Evolutionary conservation across 2,329 filamentous ascomycete genomes (phyloP).

Genomic region (Amauroascus niger): DNA sequence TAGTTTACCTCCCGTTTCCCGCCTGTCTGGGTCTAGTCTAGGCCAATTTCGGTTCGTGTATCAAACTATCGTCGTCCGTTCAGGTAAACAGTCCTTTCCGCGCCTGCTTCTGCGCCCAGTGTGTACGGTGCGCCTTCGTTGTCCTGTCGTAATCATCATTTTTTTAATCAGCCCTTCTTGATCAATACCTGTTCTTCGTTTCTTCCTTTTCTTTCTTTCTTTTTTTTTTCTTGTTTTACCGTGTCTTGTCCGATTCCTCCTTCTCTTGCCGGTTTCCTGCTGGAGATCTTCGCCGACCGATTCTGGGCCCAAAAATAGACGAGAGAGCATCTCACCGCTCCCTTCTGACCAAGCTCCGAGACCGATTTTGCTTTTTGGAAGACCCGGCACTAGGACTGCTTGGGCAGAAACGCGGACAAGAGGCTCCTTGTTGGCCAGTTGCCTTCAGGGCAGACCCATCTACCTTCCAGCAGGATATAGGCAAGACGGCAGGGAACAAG

Average conservation of each 20-base stretch:
- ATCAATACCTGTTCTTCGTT: no score
- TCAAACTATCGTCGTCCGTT: no score
- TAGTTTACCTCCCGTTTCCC: not conserved
- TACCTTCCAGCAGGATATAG: no score
- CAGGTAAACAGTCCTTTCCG: not conserved
- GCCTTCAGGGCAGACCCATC: not conserved
- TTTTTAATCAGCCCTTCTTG: not conserved
- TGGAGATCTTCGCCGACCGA: not conserved
- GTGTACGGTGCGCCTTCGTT: not conserved
- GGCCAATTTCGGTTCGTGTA: constrained; percentile 3
- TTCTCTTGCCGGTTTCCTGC: not conserved
- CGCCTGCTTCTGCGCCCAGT: not conserved
- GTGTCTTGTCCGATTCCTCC: no score
- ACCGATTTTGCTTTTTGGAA: not conserved
- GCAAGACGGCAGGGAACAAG: not conserved
- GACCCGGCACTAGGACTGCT: not conserved
- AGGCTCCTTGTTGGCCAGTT: not conserved
- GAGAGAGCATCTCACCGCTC: constrained; percentile 3
- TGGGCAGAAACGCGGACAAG: not conserved
- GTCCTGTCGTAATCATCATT: not conserved
- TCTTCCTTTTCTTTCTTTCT: no score
- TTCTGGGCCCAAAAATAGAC: not conserved
- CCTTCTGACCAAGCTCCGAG: not conserved
- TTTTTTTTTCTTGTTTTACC: not conserved
- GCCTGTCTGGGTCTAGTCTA: constrained; percentile 5